Evolutionary conservation across 1,139 yeast genomes (phyloP).

Genomic region (Yamadazyma friedrichii): DNA sequence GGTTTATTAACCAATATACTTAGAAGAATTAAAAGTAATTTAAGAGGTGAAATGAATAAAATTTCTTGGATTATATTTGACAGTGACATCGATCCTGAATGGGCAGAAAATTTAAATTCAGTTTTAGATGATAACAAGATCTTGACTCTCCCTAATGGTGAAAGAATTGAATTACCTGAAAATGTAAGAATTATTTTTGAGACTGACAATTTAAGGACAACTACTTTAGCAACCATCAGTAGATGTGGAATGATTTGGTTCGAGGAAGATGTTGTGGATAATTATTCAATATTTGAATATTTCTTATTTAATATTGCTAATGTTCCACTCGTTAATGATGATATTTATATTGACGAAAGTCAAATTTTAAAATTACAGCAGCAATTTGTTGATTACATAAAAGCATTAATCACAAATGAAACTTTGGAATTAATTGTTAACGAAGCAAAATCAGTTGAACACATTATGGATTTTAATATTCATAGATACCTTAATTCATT

Average conservation of each 20-base stretch:
- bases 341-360: conserved; percentile 4
- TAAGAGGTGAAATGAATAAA: conserved; percentile 57
- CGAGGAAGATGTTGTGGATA: conserved; percentile 25
- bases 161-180: conserved; percentile 65
- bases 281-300: conserved; percentile 19
- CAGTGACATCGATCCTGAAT: conserved; percentile 91
- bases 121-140: conserved; percentile 85
- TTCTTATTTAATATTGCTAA: conserved; percentile 4
- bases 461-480: conserved; percentile 53
- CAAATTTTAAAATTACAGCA: conserved; percentile 4
- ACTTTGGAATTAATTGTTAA: conserved; percentile 1
- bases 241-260: conserved; percentile 91
- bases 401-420: conserved; percentile 4
- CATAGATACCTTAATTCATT: conserved; percentile 42
- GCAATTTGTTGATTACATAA: conserved; percentile 4
- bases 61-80: conserved; percentile 83
- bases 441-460: conserved; percentile 23
- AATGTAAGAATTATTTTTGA: conserved; percentile 75
- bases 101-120: conserved; percentile 91
- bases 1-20: conserved; percentile 76
- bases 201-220: conserved; percentile 59
- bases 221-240: conserved; percentile 91
- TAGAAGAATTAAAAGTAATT: conserved; percentile 56
- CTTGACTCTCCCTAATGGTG: conserved; percentile 87
- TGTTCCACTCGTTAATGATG: conserved; percentile 2